phyloP scores from a whole-genome alignment of 495 filamentous ascomycete genomes.

The Tricharina praecox region DNA sequence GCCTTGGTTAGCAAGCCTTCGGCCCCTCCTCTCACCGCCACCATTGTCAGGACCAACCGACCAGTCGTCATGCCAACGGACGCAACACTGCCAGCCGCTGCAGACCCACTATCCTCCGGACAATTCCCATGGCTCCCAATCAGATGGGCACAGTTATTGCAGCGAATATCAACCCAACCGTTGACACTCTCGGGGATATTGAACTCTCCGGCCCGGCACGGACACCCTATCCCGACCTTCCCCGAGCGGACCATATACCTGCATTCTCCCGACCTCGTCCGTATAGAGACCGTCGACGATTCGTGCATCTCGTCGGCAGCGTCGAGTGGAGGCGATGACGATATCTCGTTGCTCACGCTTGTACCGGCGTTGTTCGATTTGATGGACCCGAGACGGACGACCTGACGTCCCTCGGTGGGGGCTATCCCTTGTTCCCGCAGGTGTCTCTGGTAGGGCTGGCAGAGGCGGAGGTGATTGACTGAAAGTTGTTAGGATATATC shows the following conservation, averaged over 20 bases:
- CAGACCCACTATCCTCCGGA: background rate
- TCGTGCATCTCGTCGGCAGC: too few relatives aligned
- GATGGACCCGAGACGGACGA: background rate
- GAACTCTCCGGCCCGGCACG: background rate
- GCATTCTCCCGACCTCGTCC: background rate
- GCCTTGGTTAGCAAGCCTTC: too few relatives aligned
- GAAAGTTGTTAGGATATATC: too few relatives aligned
- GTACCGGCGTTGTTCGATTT: too few relatives aligned
- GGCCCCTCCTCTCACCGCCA: too few relatives aligned
- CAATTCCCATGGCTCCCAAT: background rate
- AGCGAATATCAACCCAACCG: background rate
- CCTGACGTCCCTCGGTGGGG: background rate
- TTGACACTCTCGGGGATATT: background rate
- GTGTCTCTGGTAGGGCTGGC: background rate
- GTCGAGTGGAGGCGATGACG: too few relatives aligned
- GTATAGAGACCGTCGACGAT: too few relatives aligned
- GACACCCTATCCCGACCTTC: background rate
- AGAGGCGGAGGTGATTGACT: background rate
- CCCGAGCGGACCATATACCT: background rate
- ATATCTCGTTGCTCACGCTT: too few relatives aligned
- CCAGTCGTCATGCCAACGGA: too few relatives aligned
- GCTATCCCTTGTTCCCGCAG: background rate
- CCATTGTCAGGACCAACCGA: too few relatives aligned
- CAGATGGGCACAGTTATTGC: background rate
- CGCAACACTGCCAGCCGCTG: too few relatives aligned